Evolutionary conservation across 1,139 yeast species (phyloP), one percentile per base, ranked within the genome.

Genomic region (Cylindricascospora bacillispora): DNA sequence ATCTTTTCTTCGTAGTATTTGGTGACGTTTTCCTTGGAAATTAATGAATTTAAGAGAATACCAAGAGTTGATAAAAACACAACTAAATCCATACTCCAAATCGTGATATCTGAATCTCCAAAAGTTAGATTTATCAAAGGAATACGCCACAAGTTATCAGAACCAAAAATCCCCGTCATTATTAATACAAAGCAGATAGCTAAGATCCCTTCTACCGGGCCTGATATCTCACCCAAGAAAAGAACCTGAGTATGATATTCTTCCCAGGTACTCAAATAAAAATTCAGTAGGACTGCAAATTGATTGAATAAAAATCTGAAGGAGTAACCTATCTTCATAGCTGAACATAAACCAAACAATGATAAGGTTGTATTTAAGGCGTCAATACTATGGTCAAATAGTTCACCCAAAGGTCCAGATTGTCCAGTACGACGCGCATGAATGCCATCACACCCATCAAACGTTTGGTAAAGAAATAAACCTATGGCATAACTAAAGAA

Each of bases 361-460:
- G 86, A 86, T 34, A 86, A 60, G 2, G 93, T 78, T 2, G 95
- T 82, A 50, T 86, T 86, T 44, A 83, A 62, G 0, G 95, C 92
- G 57, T 86, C 95, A 28, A 83, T 73, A 39, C 94, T 82, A 49
- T 86, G 97, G 50, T 86, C 97, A 50, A 86, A 86, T 35, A 86
- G 63, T 54, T 86, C 95, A 23, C 97, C 97, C 45, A 86, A 62
- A 3, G 97, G 95, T 2, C 95, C 93, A 43, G 85, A 73, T 56
- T 83, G 93, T n/a, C 93, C 93, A 1, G 95, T 86, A 47, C 89
- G 67, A 32, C 75, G 65, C 6, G 95, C 95, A 54, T 86, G 97
- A 39, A 79, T 70, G 4, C 97, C 97, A 54, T 86, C 97, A 56
- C 94, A 81, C 1, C 95, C 95, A 57, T 86, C 97, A 54, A 86